These are phyloP conservation scores for Saturnispora besseyi DNA, from an alignment of 805 yeast species.

Conservation along the genomic window DNA sequence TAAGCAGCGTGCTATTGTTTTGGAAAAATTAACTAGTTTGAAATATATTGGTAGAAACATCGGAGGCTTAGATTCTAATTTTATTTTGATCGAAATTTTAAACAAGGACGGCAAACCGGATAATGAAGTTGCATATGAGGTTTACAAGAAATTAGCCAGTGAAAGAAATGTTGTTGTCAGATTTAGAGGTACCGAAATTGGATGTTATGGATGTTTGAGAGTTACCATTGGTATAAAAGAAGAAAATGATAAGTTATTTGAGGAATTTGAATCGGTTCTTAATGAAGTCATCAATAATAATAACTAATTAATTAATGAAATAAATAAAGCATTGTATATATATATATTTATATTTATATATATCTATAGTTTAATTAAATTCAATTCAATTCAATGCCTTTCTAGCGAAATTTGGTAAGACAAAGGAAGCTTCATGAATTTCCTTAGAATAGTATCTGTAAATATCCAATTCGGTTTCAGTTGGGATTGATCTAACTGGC, in stretches of 20 bases:
- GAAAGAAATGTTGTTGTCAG: constrained; percentile 75
- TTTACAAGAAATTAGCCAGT: constrained; percentile 66
- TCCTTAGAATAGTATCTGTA: constrained; percentile 76
- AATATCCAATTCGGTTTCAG: constrained; percentile 52
- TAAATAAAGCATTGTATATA: background rate
- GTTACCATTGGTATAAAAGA: constrained; percentile 76
- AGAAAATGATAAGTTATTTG: constrained; percentile 56
- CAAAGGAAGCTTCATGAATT: constrained; percentile 83
- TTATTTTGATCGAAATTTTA: constrained; percentile 64
- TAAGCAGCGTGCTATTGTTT: constrained; percentile 46
- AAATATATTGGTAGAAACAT: constrained; percentile 62
- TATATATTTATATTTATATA: too few species aligned
- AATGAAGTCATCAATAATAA: constrained; percentile 6
- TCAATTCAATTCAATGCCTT: constrained; percentile 19
- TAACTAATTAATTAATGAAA: background rate
- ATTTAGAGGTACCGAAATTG: constrained; percentile 83
- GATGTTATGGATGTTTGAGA: constrained; percentile 82
- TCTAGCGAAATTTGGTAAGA: constrained; percentile 87
- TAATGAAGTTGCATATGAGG: constrained; percentile 52
- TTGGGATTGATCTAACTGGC: constrained; percentile 60
- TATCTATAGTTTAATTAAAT: too few species aligned
- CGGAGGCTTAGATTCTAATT: constrained; percentile 85
- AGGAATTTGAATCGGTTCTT: constrained; percentile 22
- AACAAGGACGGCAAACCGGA: constrained; percentile 56
- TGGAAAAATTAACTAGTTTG: constrained; percentile 44